Evolutionary conservation across 805 yeast genomes (phyloP), one percentile per base, ranked within the genome.

Genomic region (Yarrowia porcina): DNA sequence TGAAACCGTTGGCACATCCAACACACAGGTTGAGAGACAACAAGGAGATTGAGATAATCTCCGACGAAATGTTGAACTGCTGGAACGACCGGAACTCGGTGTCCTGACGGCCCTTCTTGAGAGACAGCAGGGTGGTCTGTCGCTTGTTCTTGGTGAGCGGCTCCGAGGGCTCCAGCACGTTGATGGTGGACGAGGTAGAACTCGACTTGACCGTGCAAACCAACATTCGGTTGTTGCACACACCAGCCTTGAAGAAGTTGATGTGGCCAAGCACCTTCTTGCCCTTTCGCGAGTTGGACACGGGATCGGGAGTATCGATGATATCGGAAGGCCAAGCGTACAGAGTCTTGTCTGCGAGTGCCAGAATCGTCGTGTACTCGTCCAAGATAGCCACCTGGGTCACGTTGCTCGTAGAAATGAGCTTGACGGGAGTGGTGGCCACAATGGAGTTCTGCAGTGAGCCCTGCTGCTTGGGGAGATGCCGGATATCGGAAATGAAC

Each of bases 1-100:
- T 98, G 77, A 94, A 94, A 0, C 99, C 99, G 73, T 88, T 90
- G 28, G 96, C 87, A 70, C 99, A 94, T 25, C 99, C 99, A 67
- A 94, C 88, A 78, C 97, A 93, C 66, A 94, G 77, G 70, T 88
- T 89, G 4, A 92, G 86, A 72, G 91, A 90, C 74, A 94, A 79
- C 71, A 93, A 93, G 25, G 97, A 91, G 17, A 94, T 87, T 8
- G 96, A 88, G 33, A 93, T 88, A 1, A 97, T 96, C 69, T 94
- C 98, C 5, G 96, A 87, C 49, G 84, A 85, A 72, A 94, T 90
- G 27, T 81, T 80, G 35, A 93, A 86, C 69, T 94, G 97, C 70
- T 86, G 84, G 72, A 86, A 82, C 71, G 83, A 84, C 76, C 87
- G 90, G 66, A 77, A 70, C 69, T 89, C 89, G 59, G 84, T 88